Base-by-base conservation (phyloP, 345 rosid genomes). In the Aquilaria yunnanensis region DNA sequence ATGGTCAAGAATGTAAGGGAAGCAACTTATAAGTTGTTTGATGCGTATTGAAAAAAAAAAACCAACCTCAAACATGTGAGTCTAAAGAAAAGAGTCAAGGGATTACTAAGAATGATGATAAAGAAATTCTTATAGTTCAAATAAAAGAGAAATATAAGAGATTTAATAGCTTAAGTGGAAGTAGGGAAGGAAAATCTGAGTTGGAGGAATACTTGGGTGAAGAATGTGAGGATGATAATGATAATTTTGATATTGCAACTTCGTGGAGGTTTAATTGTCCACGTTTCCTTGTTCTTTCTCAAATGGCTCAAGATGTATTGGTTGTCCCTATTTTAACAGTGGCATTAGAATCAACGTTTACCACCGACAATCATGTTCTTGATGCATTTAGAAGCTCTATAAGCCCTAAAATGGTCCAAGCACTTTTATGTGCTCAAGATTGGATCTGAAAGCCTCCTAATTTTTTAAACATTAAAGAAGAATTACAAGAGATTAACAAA, bases 371-470 rank as follows among this genome's bases (percentile, higher is more conserved):
- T 23, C 23, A 23, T 23, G 23, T 23, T 23, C 23, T 23, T 23
- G 23, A 23, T 23, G 29, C 3, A 8, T 13, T 67, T n/a, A 45
- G 30, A 10, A 54, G 61, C 45, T 41, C 48, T 23, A 50, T 72
- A n/a, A 30, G 56, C 57, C 64, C 71, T 11, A 67, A 10, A 29
- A 56, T 62, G 1, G 34, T 63, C 3, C 51, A 72, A 46, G 30
- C 9, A 14, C 55, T 67, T 32, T 47, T 67, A 8, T 72, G 57
- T 37, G 12, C 51, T 3, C 32, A 62, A 67, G 50, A 67, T 72
- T 57, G 61, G 56, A 30, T 72, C 3, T 1, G 23, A 23, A 46
- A n/a, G 47, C 14, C 47, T 14, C 50, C 64, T 12, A 0, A 10
- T 1, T 23, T 13, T 5, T 23, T 4, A 31, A 32, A 61, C 5